These are phyloP conservation scores for Pleurotus tuber-regium DNA, from an alignment of 768 basidiomycete genomes.

Conservation along the genomic window DNA sequence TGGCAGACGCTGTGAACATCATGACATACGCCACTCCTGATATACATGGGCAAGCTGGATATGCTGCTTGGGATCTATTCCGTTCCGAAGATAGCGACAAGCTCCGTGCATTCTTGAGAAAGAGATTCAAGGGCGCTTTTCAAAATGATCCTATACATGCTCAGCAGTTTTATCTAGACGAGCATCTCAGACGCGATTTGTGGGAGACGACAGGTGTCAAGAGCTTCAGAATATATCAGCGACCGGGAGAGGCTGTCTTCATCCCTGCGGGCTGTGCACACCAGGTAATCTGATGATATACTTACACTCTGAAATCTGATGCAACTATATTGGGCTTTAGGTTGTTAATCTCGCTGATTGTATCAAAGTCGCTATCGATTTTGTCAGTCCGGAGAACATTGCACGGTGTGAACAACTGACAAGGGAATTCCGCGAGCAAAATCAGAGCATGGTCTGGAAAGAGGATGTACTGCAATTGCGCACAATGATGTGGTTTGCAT, in stretches of 20 bases:
- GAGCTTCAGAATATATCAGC: slow-evolving; percentile 85
- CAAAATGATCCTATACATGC: slow-evolving; percentile 87
- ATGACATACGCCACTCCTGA: slow-evolving; percentile 71
- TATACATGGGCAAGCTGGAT: slow-evolving; percentile 64
- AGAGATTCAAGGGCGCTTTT: slow-evolving; percentile 52
- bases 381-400: slow-evolving; percentile 93
- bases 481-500: slow-evolving; percentile 94
- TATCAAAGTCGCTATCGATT: slow-evolving; percentile 94
- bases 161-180: slow-evolving; percentile 85
- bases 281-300: slow-evolving; percentile 49
- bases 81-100: slow-evolving; percentile 77
- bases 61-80: slow-evolving; percentile 92
- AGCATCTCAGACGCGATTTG: slow-evolving; percentile 61
- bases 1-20: slow-evolving; percentile 91
- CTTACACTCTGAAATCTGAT: background rate
- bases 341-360: slow-evolving; percentile 94
- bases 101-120: slow-evolving; percentile 71
- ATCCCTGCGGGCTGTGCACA: slow-evolving; percentile 94
- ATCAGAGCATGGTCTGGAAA: slow-evolving; percentile 87
- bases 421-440: slow-evolving; percentile 87
- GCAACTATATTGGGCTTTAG: slow-evolving; percentile 35
- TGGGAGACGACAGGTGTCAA: slow-evolving; percentile 65
- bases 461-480: slow-evolving; percentile 90
- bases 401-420: slow-evolving; percentile 82
- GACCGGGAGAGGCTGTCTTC: slow-evolving; percentile 90